Base-by-base conservation (phyloP, 192 early-diverging fungal genomes). In the Dispira simplex region DNA sequence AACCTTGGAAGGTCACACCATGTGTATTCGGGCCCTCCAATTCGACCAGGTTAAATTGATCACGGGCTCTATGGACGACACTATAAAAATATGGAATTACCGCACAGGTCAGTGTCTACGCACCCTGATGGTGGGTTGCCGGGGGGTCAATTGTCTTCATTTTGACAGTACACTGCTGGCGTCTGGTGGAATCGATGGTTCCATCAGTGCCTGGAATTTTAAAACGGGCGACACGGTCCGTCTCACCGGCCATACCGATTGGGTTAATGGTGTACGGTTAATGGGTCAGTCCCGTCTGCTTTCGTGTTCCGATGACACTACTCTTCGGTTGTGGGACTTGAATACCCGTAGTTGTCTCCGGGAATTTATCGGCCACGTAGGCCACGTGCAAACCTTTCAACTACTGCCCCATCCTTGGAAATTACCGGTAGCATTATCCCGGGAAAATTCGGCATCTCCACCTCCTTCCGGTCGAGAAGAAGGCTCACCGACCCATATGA, bases 31-130 rank as follows among this genome's bases (percentile, higher is more conserved):
- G 13, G 89, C 89, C 0, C 74, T 97, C 4, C 91, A 99, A 63
- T 93, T 97, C 70, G 96, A 99, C 72, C 89, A 97, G 39, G 81
- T 79, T 62, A 95, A 92, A 77, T 79, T 99, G 49, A 83, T 99
- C 20, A 88, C 91, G 16, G 90, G 91, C 43, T 94, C 94, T 8
- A 85, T 94, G 76, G 96, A 99, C 66, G 74, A 83, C 8, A 95
- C 94, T 0, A 77, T 99, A 11, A 81, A 85, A 62, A 90, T 99
- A 47, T 99, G 96, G 96, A 87, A 88, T 67, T 86, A 89, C 70
- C 84, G 89, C 52, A 87, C 86, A 0, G 92, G 93, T 46, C 81
- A 89, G 46, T 94, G 90, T 66, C 85, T 95, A 60, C 85, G 89
- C 27, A 87, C 85, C 0, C 66, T 99, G 51, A 73, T 73, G 10